Base-by-base conservation (phyloP, 345 rosid genomes). In the Anastatica hierochuntica region DNA sequence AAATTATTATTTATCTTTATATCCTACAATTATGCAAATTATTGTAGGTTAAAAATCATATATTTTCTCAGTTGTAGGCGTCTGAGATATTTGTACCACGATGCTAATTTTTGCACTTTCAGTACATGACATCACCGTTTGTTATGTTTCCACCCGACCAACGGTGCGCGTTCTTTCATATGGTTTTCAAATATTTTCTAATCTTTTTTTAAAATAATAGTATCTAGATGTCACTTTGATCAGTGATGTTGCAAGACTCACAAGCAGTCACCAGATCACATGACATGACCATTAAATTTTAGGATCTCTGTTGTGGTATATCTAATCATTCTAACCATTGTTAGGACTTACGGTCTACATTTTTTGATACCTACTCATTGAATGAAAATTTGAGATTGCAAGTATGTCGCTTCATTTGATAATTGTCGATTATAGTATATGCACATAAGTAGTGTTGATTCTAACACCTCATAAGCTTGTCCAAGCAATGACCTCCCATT, bases 241-340 rank as follows among this genome's bases (percentile, higher is more conserved):
- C 43, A 58, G 14, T 36, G 43, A 18, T 66, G 40, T 71, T 62
- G 43, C 76, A 94, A 95, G 97, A 94, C 73, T 97, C 99, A 16
- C 94, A 88, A 80, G 99, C 88, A 50, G 95, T 94, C 47, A 88
- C 99, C 12, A 97, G 99, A 61, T 85, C 99, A 14, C 97, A 94
- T 68, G 99, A 94, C 65, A 41, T 87, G 4, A 94, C 99, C 58
- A 83, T 94, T 40, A 94, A 88, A 76, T 94, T 85, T 69, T 85
- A 94, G 99, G 99, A 88, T 60, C 97, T 88, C 34, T 75, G 99
- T 80, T 75, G 81, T 62, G 99, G 99, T 92, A 75, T 62, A 40
- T 34, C 18, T 48, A 40, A 53, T 17, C n/a, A 17, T 8, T 48
- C 14, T 37, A 23, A 13, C 9, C 9, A 15, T 54, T 56, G 21